Evolutionary conservation across 176 grass and related monocot genomes (phyloP), one percentile per base, ranked within the genome.

Genomic region (Tillandsia fasciculata): DNA sequence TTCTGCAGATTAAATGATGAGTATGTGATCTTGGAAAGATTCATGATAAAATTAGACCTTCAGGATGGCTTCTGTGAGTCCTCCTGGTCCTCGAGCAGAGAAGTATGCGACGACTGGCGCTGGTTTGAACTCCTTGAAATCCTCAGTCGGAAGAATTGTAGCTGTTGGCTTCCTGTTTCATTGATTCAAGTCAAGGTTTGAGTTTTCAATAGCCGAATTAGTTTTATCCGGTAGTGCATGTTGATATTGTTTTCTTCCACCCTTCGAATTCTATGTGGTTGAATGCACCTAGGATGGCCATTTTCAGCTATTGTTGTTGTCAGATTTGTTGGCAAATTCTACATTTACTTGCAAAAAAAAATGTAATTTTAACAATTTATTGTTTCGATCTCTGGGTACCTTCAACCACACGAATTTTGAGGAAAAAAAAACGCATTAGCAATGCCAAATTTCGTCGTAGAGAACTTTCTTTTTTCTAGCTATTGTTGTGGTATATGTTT

Each of bases 61-160:
- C 1, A 97, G 86, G 80, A 92, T 90, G 15, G 79, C 81, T 71
- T 97, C 94, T 2, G 86, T 87, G 68, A 92, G 65, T 26, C 86
- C 85, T 66, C 89, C 89, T 10, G 94, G 86, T 10, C 94, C 94
- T 26, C 94, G 81, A 49, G 82, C 65, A 8, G 94, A 97, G 79
- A 92, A 97, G 56, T 83, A 90, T 24, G 89, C 89, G 10, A 97
- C 89, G 64, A 80, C 77, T 18, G 94, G 94, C 64, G 94, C 86
- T 50, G 94, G 94, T 67, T 87, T 90, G 70, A 85, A 87, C n/a
- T 70, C 72, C 53, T 71, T 81, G 14, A 77, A 74, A 77, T 82
- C 93, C 42, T 86, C 59, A 11, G 84, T 71, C 53, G 82, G 74
- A 48, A 97, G 90, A 74, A 97, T 92, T 49, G 83, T 80, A 22